These are phyloP conservation scores for Yamadazyma kitorensis DNA, from an alignment of 805 yeast species.

Conservation along the genomic window DNA sequence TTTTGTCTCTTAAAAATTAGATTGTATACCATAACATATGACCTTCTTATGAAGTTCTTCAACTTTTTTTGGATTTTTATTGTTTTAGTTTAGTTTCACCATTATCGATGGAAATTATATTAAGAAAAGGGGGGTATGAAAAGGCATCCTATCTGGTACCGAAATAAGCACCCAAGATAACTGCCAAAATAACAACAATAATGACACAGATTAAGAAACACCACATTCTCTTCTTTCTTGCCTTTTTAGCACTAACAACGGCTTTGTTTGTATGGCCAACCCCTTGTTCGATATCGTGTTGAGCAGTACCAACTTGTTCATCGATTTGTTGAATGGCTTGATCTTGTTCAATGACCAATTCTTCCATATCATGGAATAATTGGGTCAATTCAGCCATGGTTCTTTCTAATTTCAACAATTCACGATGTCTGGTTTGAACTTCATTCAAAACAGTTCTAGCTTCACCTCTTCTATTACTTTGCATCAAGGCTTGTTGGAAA, in stretches of 20 bases:
- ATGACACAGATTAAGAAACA: constrained; percentile 64
- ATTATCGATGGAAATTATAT: too few species aligned
- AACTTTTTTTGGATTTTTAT: too few species aligned
- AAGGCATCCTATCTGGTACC: constrained; percentile 28
- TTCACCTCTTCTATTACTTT: constrained; percentile 87
- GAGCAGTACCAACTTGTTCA: constrained; percentile 78
- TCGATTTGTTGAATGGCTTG: constrained; percentile 80
- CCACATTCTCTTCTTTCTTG: constrained; percentile 89
- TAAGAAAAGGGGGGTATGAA: too few species aligned
- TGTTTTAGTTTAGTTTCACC: too few species aligned
- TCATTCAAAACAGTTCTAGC: constrained; percentile 94
- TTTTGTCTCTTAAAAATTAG: too few species aligned
- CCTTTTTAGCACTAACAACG: constrained; percentile 79
- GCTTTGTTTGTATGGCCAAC: constrained; percentile 93
- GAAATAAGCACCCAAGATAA: constrained; percentile 64
- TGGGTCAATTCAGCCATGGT: constrained; percentile 95
- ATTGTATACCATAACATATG: too few species aligned
- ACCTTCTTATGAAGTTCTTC: too few species aligned
- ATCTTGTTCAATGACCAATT: constrained; percentile 93
- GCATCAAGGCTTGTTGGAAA: constrained; percentile 87
- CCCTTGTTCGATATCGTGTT: constrained; percentile 89
- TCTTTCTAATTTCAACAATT: constrained; percentile 89
- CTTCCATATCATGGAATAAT: constrained; percentile 94
- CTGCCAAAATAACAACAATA: constrained; percentile 61
- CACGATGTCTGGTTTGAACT: constrained; percentile 94